Evolutionary conservation across 202 grass and related monocot species (phyloP).

Genomic region (Setaria viridis): DNA sequence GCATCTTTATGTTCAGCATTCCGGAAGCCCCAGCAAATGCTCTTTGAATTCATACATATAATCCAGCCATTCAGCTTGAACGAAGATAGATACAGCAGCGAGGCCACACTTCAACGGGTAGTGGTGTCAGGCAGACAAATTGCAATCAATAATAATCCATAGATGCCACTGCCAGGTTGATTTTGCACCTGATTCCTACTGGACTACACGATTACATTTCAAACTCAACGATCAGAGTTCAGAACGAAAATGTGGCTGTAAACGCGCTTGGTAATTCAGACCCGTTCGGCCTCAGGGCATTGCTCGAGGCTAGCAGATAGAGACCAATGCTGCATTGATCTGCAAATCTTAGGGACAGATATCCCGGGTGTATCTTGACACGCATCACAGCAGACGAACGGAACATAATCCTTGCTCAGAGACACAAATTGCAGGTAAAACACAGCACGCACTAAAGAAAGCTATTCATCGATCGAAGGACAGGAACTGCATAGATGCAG

Average conservation of each 20-base stretch:
- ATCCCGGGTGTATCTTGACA: neutral
- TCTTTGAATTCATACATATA: no score
- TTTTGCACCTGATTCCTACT: neutral
- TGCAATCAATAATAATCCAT: neutral
- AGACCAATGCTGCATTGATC: constrained; percentile 21
- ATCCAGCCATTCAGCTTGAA: no score
- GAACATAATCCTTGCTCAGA: constrained; percentile 24
- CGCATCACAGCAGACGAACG: neutral
- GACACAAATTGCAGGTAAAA: constrained; percentile 1
- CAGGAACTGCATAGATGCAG: constrained; percentile 26
- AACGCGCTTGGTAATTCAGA: constrained; percentile 4
- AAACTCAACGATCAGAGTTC: neutral
- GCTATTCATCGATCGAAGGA: constrained; percentile 2
- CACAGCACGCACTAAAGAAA: neutral
- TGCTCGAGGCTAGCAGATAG: neutral
- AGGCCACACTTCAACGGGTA: no score
- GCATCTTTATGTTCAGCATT: no score
- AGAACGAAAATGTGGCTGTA: neutral
- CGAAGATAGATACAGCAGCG: no score
- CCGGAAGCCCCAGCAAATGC: no score
- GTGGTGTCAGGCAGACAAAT: neutral
- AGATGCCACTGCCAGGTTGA: neutral
- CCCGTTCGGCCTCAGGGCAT: neutral
- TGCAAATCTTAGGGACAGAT: neutral
- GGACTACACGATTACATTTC: neutral